These are phyloP conservation scores for Epithemia pelagica DNA, from an alignment of 108 stramenopile genomes.

Conservation along the genomic window DNA sequence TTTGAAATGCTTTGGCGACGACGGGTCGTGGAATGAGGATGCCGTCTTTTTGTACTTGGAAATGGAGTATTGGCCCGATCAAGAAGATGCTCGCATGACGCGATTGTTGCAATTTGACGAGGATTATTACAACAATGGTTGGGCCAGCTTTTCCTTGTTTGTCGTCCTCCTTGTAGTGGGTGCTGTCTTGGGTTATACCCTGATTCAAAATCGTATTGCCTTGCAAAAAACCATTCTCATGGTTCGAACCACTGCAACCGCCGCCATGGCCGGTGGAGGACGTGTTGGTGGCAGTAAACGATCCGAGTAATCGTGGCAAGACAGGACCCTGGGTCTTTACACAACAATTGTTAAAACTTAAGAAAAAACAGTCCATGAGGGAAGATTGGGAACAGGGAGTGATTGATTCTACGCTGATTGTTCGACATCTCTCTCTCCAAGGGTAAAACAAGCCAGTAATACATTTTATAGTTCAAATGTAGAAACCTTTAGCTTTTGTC, in stretches of 20 bases:
- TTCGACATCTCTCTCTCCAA: no score
- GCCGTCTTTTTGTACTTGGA: slow-evolving; percentile 40
- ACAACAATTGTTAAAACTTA: no score
- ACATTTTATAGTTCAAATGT: no score
- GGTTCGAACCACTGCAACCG: background rate
- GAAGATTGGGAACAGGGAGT: no score
- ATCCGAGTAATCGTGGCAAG: no score
- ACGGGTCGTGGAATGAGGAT: slow-evolving; percentile 41
- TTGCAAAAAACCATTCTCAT: background rate
- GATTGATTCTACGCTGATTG: no score
- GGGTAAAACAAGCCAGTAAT: no score
- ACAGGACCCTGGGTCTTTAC: no score
- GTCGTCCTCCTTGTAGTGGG: background rate
- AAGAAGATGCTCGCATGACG: background rate
- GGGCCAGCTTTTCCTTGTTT: background rate
- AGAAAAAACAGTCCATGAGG: no score
- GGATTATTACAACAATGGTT: background rate
- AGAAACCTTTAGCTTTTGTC: no score
- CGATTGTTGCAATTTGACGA: background rate
- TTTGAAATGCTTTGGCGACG: slow-evolving; percentile 27
- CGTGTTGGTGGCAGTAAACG: no score
- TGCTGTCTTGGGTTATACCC: background rate
- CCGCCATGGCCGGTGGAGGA: background rate
- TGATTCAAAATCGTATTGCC: background rate
- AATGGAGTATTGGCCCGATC: slow-evolving; percentile 29